These are phyloP conservation scores for Aegilops speltoides DNA, from an alignment of 176 grass and related monocot genomes.

Conservation along the genomic window DNA sequence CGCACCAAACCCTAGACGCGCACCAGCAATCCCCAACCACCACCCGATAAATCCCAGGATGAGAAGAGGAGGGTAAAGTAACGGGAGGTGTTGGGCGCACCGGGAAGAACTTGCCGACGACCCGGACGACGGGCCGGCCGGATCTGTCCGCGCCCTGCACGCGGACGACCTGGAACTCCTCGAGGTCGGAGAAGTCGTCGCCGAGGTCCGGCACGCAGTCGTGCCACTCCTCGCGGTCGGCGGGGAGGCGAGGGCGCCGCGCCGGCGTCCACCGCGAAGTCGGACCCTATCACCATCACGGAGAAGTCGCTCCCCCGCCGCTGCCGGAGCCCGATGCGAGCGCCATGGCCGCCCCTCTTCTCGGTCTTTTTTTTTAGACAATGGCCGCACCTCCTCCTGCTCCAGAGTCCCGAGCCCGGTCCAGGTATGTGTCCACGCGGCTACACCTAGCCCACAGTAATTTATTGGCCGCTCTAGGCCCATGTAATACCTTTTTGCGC, in stretches of 20 bases:
- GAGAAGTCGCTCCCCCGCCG: constrained; percentile 50
- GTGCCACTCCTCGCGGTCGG: constrained; percentile 66
- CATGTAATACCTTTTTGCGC: no score
- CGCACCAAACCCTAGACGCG: neutral
- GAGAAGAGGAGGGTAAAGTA: neutral
- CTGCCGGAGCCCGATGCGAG: constrained; percentile 18
- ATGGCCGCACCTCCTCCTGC: constrained; percentile 1
- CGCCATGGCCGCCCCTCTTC: constrained; percentile 28
- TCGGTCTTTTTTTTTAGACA: no score
- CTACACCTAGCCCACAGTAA: no score
- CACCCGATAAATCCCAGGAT: neutral
- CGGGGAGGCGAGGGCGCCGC: constrained; percentile 40
- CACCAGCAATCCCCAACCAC: neutral
- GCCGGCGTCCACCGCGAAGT: constrained; percentile 42
- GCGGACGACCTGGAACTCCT: constrained; percentile 77
- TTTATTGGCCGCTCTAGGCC: no score
- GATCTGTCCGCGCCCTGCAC: constrained; percentile 63
- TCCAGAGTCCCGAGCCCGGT: neutral
- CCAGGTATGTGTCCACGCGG: neutral
- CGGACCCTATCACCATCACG: constrained; percentile 75
- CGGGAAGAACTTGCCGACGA: constrained; percentile 90
- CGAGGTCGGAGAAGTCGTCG: constrained; percentile 88
- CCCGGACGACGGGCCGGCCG: constrained; percentile 56
- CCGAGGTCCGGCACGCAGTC: constrained; percentile 64
- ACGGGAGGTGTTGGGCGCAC: constrained; percentile 11